phyloP scores from a whole-genome alignment of 495 filamentous ascomycete genomes.

The Polyplosphaeria fusca region DNA sequence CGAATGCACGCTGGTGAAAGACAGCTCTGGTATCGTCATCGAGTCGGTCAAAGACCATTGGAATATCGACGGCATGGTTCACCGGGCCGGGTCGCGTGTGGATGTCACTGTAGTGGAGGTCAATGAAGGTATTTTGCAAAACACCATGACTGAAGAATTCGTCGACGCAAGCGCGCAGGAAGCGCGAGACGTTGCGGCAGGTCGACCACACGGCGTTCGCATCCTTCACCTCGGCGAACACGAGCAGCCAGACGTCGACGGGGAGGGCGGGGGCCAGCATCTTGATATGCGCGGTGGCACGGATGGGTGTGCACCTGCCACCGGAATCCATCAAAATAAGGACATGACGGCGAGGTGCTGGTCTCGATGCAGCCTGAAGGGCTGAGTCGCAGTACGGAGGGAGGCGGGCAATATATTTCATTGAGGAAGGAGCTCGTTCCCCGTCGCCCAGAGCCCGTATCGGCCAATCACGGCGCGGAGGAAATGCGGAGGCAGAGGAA shows the following conservation, averaged over 20 bases:
- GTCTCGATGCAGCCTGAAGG: not conserved
- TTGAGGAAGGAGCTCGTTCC: not conserved
- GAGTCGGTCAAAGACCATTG: conserved; percentile 20
- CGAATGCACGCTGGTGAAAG: conserved; percentile 14
- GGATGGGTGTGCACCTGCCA: not conserved
- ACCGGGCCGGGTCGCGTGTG: conserved; percentile 3
- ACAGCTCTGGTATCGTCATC: conserved; percentile 5
- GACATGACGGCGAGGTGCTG: too few species aligned
- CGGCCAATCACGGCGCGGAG: conserved; percentile 17
- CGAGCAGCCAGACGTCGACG: conserved; percentile 23
- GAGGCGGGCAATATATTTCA: not conserved
- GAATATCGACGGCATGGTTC: conserved; percentile 12
- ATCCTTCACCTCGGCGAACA: conserved; percentile 11
- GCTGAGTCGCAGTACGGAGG: not conserved
- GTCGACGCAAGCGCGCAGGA: conserved; percentile 20
- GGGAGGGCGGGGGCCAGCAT: not conserved
- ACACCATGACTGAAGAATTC: conserved; percentile 13
- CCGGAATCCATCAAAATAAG: too few species aligned
- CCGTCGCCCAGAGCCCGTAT: not conserved
- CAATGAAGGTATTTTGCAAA: conserved; percentile 14
- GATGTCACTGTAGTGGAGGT: conserved; percentile 26
- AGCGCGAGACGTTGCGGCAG: conserved; percentile 16
- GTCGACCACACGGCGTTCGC: conserved; percentile 13
- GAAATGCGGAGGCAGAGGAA: conserved; percentile 15
- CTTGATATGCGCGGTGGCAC: not conserved